Evolutionary conservation across 148 eudicot species (phyloP).

Genomic region (Arbutus unedo): DNA sequence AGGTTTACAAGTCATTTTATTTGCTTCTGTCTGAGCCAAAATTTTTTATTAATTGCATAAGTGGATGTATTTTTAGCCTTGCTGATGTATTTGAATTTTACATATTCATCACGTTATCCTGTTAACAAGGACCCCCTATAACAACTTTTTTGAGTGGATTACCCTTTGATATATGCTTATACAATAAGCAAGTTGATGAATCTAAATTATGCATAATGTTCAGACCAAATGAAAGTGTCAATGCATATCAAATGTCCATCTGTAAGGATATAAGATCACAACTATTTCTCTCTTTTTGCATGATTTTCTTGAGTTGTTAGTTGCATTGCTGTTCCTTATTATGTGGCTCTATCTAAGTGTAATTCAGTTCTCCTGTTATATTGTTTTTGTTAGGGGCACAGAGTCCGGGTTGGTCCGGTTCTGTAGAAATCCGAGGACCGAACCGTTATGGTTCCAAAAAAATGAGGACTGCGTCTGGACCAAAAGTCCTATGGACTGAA

Average conservation of each 20-base stretch:
- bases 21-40: background rate
- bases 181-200: background rate
- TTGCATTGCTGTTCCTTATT: background rate
- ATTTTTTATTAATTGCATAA: background rate
- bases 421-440: too few relatives aligned
- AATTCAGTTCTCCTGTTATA: background rate
- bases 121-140: background rate
- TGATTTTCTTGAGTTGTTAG: background rate
- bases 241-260: background rate
- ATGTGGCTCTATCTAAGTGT: background rate
- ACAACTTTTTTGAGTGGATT: background rate
- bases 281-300: background rate
- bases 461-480: too few relatives aligned
- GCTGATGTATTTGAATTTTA: background rate
- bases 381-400: background rate
- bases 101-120: background rate
- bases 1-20: background rate
- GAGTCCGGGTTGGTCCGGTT: too few relatives aligned
- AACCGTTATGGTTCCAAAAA: too few relatives aligned
- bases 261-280: background rate
- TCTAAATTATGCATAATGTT: background rate
- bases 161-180: background rate
- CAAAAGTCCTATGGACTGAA: too few relatives aligned
- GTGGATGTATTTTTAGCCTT: background rate
- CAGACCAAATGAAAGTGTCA: background rate